These are phyloP conservation scores for Selaginella moellendorffii DNA, from an alignment of 75 land plant genomes.

Conservation along the genomic window DNA sequence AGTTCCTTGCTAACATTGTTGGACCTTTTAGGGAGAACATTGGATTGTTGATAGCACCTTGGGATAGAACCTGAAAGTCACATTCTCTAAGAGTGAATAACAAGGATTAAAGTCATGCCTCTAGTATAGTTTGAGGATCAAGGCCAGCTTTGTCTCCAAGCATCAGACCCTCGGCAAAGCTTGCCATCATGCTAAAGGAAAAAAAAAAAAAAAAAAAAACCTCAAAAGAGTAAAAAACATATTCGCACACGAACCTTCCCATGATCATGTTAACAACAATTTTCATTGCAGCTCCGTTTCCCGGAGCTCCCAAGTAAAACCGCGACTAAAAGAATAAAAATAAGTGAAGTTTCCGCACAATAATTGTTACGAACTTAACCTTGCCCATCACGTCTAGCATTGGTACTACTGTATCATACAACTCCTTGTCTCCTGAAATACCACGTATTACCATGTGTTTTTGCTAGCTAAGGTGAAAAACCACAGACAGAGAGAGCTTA, in stretches of 20 bases:
- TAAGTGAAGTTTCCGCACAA: too few species aligned
- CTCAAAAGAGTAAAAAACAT: neutral
- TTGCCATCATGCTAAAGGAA: neutral
- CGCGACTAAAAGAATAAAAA: neutral
- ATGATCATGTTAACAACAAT: slow-evolving; percentile 97
- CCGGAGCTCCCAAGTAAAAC: slow-evolving; percentile 81
- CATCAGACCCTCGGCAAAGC: neutral
- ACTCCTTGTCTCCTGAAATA: neutral
- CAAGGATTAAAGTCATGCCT: too few species aligned
- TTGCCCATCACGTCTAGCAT: slow-evolving; percentile 78
- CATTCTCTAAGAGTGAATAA: too few species aligned
- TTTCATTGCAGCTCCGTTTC: slow-evolving; percentile 94
- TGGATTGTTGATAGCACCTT: slow-evolving; percentile 49
- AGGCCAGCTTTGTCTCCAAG: neutral
- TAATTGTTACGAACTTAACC: too few species aligned
- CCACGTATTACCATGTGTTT: neutral
- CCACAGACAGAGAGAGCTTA: slow-evolving; percentile 12
- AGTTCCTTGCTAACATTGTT: slow-evolving; percentile 46
- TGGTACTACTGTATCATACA: slow-evolving; percentile 57
- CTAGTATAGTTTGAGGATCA: neutral
- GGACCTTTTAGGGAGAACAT: slow-evolving; percentile 96
- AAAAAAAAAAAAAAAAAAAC: neutral
- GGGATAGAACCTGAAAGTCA: neutral
- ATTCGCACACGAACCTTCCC: slow-evolving; percentile 74
- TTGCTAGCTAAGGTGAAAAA: neutral